Evolutionary conservation across 768 basidiomycete species (phyloP).

Genomic region (Mycena capillaripes): DNA sequence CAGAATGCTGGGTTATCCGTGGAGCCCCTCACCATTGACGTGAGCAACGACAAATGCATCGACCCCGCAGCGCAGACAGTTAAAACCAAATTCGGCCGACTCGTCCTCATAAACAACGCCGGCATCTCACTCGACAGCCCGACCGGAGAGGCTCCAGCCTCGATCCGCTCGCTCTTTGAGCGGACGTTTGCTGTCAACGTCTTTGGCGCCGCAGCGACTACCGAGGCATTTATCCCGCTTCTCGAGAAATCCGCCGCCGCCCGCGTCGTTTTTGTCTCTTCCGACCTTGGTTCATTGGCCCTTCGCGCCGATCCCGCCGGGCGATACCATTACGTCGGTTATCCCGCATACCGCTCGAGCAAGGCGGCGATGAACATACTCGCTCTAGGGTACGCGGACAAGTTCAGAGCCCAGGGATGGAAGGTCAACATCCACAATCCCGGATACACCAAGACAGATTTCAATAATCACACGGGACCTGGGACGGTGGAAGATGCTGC

Average conservation of each 20-base stretch:
- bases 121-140: slow-evolving; percentile 9
- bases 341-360: slow-evolving; percentile 16
- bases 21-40: slow-evolving; percentile 16
- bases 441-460: slow-evolving; percentile 4
- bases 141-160: background rate
- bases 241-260: slow-evolving; percentile 27
- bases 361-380: slow-evolving; percentile 34
- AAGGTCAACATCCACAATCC: slow-evolving; percentile 28
- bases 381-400: slow-evolving; percentile 8
- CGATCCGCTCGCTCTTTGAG: slow-evolving; percentile 6
- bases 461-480: background rate
- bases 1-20: slow-evolving; percentile 6
- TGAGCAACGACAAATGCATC: slow-evolving; percentile 21
- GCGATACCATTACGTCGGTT: background rate
- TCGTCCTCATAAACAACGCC: slow-evolving; percentile 28
- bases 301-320: slow-evolving; percentile 7
- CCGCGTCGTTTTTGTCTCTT: slow-evolving; percentile 25
- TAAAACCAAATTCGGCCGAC: slow-evolving; percentile 22
- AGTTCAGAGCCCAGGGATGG: slow-evolving; percentile 21
- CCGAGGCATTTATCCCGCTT: slow-evolving; percentile 26
- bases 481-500: slow-evolving; percentile 11
- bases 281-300: slow-evolving; percentile 25
- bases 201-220: slow-evolving; percentile 17
- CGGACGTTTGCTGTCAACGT: slow-evolving; percentile 20
- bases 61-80: slow-evolving; percentile 21